Evolutionary conservation across 2,329 filamentous ascomycete genomes (phyloP), one percentile per base, ranked within the genome.

Genomic region (Cryphonectria parasitica): DNA sequence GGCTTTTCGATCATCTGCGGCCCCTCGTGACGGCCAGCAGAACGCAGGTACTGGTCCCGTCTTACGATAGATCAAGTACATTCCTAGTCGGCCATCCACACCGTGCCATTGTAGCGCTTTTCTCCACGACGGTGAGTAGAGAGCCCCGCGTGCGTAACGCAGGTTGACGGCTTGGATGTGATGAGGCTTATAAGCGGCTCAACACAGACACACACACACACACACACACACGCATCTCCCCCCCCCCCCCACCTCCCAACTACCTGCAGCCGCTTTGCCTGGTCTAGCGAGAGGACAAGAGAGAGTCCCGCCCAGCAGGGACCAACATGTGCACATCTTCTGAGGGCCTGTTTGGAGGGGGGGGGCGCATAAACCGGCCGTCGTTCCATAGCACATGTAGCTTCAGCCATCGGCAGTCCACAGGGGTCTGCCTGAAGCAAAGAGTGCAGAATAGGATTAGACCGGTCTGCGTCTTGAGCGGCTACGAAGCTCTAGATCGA

Each of bases 11-110:
- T 65, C 68, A 70, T 68, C 71, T 71, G 71, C 71, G 71, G 69
- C 69, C 71, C 54, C 71, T 72, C 71, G 69, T 72, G 71, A 70
- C 68, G 68, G 39, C 71, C 71, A 66, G n/a, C 52, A 43, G 52
- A 61, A 72, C 68, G 71, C 71, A 72, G 71, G 71, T 69, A 72
- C 68, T 71, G 45, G 70, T 66, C 56, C 63, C 69, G 68, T 67
- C 70, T 67, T 45, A 72, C 68, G 34, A 43, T 60, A 67, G 67
- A 39, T 19, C 22, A 17, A 65, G 64, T 61, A 64, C 49, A 58
- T 61, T 25, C 52, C 28, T 28, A 72, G 70, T 67, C 68, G 65
- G 7, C 67, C 70, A 67, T 64, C 70, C 67, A 70, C 64, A 41
- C 31, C 31, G 1, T 39, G 11, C 36, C 61, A 31, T 45, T 39